phyloP scores from a whole-genome alignment of 129 eudicot species.

The Pseudognaphalium luteoalbum region DNA sequence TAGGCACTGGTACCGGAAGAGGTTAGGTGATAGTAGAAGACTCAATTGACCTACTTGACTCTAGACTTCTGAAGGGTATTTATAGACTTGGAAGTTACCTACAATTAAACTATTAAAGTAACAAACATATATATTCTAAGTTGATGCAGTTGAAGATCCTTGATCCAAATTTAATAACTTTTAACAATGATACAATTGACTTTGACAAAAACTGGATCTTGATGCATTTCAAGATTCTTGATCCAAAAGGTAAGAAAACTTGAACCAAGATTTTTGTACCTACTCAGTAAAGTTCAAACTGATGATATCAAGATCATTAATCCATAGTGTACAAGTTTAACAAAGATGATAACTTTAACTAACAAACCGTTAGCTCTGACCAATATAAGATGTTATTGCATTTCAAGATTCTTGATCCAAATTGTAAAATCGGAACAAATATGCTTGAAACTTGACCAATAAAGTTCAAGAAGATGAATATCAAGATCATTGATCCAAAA shows the following conservation, averaged over 20 bases:
- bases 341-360: neutral
- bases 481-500: slow-evolving; percentile 12
- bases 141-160: neutral
- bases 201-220: slow-evolving; percentile 1
- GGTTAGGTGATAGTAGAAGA: neutral
- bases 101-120: neutral
- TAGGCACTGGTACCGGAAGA: neutral
- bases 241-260: slow-evolving; percentile 12
- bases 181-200: slow-evolving; percentile 3
- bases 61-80: neutral
- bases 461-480: neutral
- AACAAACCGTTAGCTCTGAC: neutral
- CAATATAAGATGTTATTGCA: neutral
- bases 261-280: slow-evolving; percentile 20
- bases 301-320: neutral
- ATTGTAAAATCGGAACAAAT: slow-evolving; percentile 3
- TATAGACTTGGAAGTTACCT: neutral
- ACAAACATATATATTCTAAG: neutral
- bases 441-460: slow-evolving; percentile 10
- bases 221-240: slow-evolving; percentile 8
- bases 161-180: slow-evolving; percentile 2
- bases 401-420: slow-evolving; percentile 22
- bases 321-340: slow-evolving; percentile 1
- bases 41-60: slow-evolving; percentile 12
- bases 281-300: neutral